Percentiles rank a stretch among this genome's conserved stretches.
Conservation (phyloP, 176 grass and related monocot genomes). For the Bothriochloa decipiens region DNA sequence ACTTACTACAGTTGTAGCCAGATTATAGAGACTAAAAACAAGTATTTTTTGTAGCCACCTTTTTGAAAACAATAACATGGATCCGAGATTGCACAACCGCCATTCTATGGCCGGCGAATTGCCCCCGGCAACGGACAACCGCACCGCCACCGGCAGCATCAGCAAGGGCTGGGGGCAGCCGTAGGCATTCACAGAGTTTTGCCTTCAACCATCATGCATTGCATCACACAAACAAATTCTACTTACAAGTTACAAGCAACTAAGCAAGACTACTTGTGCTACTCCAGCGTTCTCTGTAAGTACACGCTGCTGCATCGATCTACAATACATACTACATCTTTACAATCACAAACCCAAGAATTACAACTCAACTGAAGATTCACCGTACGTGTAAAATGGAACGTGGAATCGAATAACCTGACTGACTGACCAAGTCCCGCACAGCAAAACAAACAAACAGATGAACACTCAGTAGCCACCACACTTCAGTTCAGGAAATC, state of each 20-base stretch:
- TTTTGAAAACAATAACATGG: no score
- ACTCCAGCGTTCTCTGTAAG: not conserved
- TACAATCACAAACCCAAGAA: conserved; percentile 49
- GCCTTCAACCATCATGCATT: not conserved
- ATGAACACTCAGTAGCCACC: not conserved
- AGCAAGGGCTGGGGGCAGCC: not conserved
- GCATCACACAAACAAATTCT: not conserved
- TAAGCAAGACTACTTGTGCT: not conserved
- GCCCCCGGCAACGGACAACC: not conserved
- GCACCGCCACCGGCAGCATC: not conserved
- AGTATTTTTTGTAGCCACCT: no score
- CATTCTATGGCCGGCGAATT: not conserved
- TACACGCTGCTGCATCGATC: not conserved
- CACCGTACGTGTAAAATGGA: not conserved
- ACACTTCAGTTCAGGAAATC: not conserved
- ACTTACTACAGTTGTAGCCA: no score
- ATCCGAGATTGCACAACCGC: no score
- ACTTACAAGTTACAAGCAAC: not conserved
- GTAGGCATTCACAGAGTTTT: not conserved
- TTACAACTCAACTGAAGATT: not conserved
- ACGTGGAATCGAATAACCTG: not conserved
- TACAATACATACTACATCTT: conserved; percentile 24
- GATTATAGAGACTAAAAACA: no score
- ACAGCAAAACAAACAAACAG: not conserved
- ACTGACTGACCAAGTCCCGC: not conserved